phyloP scores from a whole-genome alignment of 1,284 basidiomycete genomes.

The Bondarzewia mesenterica region DNA sequence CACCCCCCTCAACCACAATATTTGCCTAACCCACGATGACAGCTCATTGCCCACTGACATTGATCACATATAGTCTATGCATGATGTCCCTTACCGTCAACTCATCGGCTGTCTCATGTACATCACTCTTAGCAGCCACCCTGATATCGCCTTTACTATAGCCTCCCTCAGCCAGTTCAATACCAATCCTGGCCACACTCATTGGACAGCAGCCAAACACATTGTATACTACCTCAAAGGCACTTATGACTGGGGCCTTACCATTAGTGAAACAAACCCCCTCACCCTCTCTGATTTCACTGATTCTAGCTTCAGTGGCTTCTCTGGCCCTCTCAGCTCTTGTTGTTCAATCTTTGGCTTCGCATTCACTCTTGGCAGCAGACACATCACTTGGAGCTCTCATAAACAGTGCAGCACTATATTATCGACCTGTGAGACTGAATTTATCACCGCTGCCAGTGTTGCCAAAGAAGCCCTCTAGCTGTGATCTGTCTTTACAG shows the following conservation, averaged over 20 bases:
- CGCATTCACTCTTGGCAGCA: constrained; percentile 20
- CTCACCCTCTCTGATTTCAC: background rate
- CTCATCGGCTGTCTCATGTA: constrained; percentile 34
- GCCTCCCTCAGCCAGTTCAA: constrained; percentile 26
- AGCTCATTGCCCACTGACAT: background rate
- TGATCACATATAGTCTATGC: constrained; percentile 3
- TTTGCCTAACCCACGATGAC: constrained; percentile 9
- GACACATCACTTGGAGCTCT: constrained; percentile 29
- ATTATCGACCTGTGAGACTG: background rate
- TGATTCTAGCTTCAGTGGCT: background rate
- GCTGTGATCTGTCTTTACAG: too few species aligned
- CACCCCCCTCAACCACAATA: constrained; percentile 24
- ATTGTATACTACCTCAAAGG: constrained; percentile 35
- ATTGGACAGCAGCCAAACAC: constrained; percentile 31
- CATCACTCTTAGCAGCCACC: constrained; percentile 26
- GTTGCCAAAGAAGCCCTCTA: too few species aligned
- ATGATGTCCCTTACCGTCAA: constrained; percentile 17
- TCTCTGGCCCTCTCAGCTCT: background rate
- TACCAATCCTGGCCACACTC: constrained; percentile 15
- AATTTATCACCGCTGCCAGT: too few species aligned
- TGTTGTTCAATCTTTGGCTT: constrained; percentile 29
- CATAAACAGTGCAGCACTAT: background rate
- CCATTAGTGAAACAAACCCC: background rate
- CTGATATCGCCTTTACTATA: constrained; percentile 34
- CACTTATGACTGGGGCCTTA: constrained; percentile 14